Evolutionary conservation across 768 basidiomycete genomes (phyloP).

Genomic region (Rhizopogon vinicolor): DNA sequence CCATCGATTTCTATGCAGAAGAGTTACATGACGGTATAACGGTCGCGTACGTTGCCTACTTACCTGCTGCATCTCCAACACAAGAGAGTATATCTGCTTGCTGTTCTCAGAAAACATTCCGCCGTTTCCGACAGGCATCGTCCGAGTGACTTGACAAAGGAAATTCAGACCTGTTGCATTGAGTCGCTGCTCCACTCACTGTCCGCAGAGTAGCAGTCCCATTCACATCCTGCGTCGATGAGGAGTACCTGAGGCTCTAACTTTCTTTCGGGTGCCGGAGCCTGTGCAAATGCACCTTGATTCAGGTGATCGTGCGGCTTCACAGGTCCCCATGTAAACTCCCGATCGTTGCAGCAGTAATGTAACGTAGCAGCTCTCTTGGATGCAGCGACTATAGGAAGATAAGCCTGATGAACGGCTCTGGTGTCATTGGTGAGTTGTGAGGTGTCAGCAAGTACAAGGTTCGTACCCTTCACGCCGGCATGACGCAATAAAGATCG

Average conservation of each 20-base stretch:
- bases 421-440: constrained; percentile 32
- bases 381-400: constrained; percentile 89
- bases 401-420: constrained; percentile 82
- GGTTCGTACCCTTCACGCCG: constrained; percentile 73
- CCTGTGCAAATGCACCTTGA: constrained; percentile 39
- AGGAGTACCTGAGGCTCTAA: constrained; percentile 71
- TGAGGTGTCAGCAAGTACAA: background rate
- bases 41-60: constrained; percentile 29
- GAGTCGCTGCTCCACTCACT: constrained; percentile 30
- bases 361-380: constrained; percentile 86
- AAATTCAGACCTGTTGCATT: constrained; percentile 21
- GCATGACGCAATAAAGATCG: constrained; percentile 88
- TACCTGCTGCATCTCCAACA: constrained; percentile 89
- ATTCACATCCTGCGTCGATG: constrained; percentile 96
- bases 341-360: constrained; percentile 90
- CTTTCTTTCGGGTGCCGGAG: constrained; percentile 28
- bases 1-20: constrained; percentile 55
- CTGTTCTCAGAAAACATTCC: constrained; percentile 85
- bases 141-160: constrained; percentile 63
- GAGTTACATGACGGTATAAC: background rate
- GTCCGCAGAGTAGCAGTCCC: constrained; percentile 62
- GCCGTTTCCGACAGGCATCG: constrained; percentile 90
- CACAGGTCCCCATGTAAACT: constrained; percentile 82
- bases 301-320: constrained; percentile 51
- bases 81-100: constrained; percentile 79